Evolutionary conservation across 345 rosid genomes (phyloP).

Genomic region (Eutrema heterophyllum): DNA sequence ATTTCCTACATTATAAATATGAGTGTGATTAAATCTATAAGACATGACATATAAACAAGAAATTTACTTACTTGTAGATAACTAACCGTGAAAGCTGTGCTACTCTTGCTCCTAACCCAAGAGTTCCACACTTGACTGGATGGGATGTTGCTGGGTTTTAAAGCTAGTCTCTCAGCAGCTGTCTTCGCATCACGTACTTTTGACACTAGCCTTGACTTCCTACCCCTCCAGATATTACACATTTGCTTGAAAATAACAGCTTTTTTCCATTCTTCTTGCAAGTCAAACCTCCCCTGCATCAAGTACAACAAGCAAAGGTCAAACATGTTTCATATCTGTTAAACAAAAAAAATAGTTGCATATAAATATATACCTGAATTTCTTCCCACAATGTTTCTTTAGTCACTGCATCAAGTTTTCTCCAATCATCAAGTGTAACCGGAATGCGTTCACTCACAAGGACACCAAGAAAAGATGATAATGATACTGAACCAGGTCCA

Average conservation of each 20-base stretch:
- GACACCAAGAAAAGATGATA: too few relatives aligned
- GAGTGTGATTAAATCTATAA: neutral
- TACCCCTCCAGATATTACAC: neutral
- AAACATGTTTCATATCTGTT: too few relatives aligned
- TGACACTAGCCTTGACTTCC: slow-evolving; percentile 1
- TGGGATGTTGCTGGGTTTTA: slow-evolving; percentile 1
- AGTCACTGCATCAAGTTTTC: too few relatives aligned
- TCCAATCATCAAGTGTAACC: too few relatives aligned
- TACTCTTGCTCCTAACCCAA: neutral
- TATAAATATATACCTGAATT: too few relatives aligned
- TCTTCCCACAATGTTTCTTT: too few relatives aligned
- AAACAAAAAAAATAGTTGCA: too few relatives aligned
- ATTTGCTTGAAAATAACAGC: neutral
- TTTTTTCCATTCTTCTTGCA: neutral
- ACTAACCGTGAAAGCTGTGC: neutral
- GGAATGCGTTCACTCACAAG: too few relatives aligned
- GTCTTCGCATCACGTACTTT: neutral
- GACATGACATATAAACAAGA: neutral
- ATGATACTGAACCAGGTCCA: too few relatives aligned
- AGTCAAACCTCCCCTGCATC: too few relatives aligned
- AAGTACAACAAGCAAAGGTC: too few relatives aligned
- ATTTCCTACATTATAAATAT: neutral
- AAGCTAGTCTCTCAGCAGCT: neutral
- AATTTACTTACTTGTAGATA: neutral
- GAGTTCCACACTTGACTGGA: neutral